A percentile compares a stretch with the other conserved stretches of the same genome.
Evolutionary conservation across 306 rosid species (phyloP).

Genomic region (Pterocarpus macrocarpus): DNA sequence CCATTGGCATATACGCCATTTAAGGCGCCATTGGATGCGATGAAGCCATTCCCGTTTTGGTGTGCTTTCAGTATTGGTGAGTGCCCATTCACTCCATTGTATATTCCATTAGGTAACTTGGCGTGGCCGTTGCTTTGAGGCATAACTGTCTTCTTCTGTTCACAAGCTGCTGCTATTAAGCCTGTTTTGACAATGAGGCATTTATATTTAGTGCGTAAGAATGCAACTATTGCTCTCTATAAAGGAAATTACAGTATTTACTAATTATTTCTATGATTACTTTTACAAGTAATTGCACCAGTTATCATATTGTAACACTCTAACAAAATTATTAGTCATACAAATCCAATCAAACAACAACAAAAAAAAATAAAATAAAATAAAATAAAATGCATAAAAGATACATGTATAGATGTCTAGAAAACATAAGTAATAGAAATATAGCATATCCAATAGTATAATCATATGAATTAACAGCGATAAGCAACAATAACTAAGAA

Average conservation of each 20-base stretch:
- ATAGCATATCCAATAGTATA: background rate
- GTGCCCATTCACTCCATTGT: conserved; percentile 56
- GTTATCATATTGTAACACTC: background rate
- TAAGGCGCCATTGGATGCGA: conserved; percentile 65
- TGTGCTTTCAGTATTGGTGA: conserved; percentile 49
- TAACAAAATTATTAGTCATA: background rate
- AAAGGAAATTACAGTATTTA: background rate
- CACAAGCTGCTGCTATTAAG: conserved; percentile 76
- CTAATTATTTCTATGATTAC: background rate
- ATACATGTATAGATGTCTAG: background rate
- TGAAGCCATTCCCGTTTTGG: conserved; percentile 63
- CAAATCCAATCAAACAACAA: background rate
- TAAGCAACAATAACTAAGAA: background rate
- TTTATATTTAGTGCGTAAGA: conserved; percentile 9
- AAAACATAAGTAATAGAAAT: background rate
- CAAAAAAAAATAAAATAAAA: background rate
- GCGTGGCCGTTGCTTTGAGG: conserved; percentile 49
- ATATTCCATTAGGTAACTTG: conserved; percentile 53
- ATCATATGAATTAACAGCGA: background rate
- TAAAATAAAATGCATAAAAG: background rate
- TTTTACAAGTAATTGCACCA: background rate
- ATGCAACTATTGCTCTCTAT: background rate
- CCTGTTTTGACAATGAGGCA: conserved; percentile 56
- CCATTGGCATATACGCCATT: conserved; percentile 71
- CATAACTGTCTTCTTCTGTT: conserved; percentile 44